Base-by-base conservation (phyloP, 257 asterid genomes). In the Scutellaria galericulata region DNA sequence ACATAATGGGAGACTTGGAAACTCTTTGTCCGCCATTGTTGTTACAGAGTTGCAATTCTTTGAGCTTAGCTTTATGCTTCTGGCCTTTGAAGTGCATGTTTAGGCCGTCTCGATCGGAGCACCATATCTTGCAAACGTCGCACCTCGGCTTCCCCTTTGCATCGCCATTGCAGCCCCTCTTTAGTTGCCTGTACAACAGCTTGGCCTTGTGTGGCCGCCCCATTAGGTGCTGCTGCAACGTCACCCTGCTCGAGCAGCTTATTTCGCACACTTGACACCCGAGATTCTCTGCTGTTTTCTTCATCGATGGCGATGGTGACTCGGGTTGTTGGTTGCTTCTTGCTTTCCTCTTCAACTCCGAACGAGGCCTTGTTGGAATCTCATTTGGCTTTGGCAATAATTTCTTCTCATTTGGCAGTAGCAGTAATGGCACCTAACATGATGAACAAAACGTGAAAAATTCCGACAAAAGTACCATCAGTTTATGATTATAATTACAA, bases 161-260 rank as follows among this genome's bases (percentile, higher is more conserved):
- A 48, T 61, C 20, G 9, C 65, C 31, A 10, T 66, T 7, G 8
- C 12, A 41, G 13, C 11, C 58, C 64, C 68, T 73, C 68, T 77
- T 48, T 42, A 63, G 53, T 54, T 66, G 67, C 56, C 9, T 39
- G 54, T 54, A 75, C 66, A 61, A 69, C 75, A 82, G 22, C 77
- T 83, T 87, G 13, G 77, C 78, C 81, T 75, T 83, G 86, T 90
- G 96, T 55, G 73, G 75, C 6, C 86, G 85, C 46, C 94, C 92
- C 6, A 52, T 64, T 10, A 86, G 10, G 71, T 87, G 96, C 18
- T 77, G 87, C 50, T 57, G 48, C 71, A 79, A 77, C 5, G 70
- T 68, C 22, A 20, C 37, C 13, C 39, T 35, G 51, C 88, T 58
- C 1, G 86, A 75, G 83, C 94, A 87, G 41, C 58, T 61, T 18